phyloP scores from a whole-genome alignment of 2,329 filamentous ascomycete species.

The Fusarium miscanthi region DNA sequence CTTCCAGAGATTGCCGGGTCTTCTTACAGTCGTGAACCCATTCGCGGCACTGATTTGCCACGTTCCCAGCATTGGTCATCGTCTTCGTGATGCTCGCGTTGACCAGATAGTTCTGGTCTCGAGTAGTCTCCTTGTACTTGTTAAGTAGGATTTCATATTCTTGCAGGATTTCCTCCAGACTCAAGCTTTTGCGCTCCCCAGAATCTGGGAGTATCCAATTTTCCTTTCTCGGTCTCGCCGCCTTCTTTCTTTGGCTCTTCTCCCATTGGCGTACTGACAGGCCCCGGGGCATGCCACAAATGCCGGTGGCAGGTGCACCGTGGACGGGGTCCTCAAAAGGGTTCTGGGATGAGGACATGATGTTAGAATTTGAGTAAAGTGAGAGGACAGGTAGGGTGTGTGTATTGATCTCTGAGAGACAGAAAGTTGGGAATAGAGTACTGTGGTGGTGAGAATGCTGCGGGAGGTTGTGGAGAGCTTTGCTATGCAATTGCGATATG shows the following conservation, averaged over 20 bases:
- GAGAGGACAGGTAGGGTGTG: not conserved
- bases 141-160: not conserved
- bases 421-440: too few species aligned
- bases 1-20: not conserved
- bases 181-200: not conserved
- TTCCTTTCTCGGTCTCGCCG: not conserved
- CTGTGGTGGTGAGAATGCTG: too few species aligned
- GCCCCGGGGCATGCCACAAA: not conserved
- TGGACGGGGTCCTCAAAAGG: not conserved
- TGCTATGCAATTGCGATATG: not conserved
- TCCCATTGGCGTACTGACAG: not conserved
- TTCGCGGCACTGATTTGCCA: not conserved
- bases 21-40: not conserved
- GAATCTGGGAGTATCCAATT: not conserved
- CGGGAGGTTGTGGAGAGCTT: too few species aligned
- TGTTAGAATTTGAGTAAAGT: not conserved
- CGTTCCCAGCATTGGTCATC: too few species aligned
- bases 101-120: not conserved
- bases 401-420: rapidly evolving
- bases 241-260: not conserved
- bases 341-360: too few species aligned
- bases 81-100: not conserved
- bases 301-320: not conserved
- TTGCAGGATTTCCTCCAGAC: not conserved
- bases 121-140: not conserved